phyloP scores from a whole-genome alignment of 2,329 filamentous ascomycete genomes.

The Diaporthe destruens region DNA sequence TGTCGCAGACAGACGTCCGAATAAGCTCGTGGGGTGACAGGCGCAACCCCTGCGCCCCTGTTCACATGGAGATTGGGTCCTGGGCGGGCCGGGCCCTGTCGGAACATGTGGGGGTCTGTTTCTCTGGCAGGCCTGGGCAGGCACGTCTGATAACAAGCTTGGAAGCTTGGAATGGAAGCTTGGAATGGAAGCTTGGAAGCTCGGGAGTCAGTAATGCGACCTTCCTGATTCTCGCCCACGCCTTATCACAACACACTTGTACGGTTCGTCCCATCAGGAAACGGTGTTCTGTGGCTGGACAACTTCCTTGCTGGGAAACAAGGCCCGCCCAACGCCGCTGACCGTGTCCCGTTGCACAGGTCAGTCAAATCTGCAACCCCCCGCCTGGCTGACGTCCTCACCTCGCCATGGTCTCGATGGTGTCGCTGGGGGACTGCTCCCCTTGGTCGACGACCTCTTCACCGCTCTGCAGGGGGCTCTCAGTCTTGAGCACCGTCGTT shows the following conservation, averaged over 20 bases:
- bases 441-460: slow-evolving; percentile 9
- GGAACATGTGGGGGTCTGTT: slow-evolving; percentile 13
- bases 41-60: slow-evolving; percentile 23
- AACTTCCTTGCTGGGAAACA: slow-evolving; percentile 14
- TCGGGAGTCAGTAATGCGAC: slow-evolving; percentile 26
- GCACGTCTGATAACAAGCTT: too few species aligned
- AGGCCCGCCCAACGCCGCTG: not conserved
- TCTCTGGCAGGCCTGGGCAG: too few species aligned
- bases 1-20: slow-evolving; percentile 7
- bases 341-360: not conserved
- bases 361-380: not conserved
- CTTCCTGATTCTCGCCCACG: slow-evolving; percentile 7
- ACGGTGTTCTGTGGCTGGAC: not conserved
- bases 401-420: not conserved
- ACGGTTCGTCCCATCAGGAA: slow-evolving; percentile 23
- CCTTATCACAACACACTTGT: slow-evolving; percentile 20
- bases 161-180: too few species aligned
- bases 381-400: slow-evolving; percentile 17
- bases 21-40: slow-evolving; percentile 35
- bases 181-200: too few species aligned
- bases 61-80: not conserved
- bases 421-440: not conserved
- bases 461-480: slow-evolving; percentile 27
- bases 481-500: slow-evolving; percentile 23
- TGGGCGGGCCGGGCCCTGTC: not conserved